Evolutionary conservation across 257 asterid genomes (phyloP), one percentile per base, ranked within the genome.

Genomic region (Solanum piurae): DNA sequence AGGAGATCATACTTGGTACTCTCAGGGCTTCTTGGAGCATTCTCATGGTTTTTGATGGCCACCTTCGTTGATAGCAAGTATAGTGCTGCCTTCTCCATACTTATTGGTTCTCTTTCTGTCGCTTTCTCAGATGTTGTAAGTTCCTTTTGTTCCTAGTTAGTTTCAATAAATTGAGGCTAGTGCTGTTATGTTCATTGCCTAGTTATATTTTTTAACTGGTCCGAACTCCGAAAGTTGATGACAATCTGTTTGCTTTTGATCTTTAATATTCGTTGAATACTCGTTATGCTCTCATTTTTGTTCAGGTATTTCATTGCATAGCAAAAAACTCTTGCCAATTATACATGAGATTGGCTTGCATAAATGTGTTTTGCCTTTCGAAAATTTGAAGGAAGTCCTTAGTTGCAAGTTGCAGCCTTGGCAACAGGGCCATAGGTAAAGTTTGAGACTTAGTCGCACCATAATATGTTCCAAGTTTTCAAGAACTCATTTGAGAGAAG

Each of bases 81-180:
- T 86, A 94, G 95, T 44, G 98, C 95, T 86, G 98, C 98, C 87
- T 95, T 96, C 88, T 97, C 96, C 95, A 97, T 95, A 86, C 93
- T 97, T 91, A 93, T 94, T 86, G 99, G 99, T 86, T 97, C 99
- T 31, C 95, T 97, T 86, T 97, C 99, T 86, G 98, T 97, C 37
- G 99, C 99, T 86, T 94, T 96, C 89, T 96, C 99, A 9, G 99
- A 97, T 87, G 99, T 97, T 38, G 99, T 97, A 92, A 96, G 99
- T 93, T 88, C 80, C 71, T 82, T 25, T 76, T 62, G 69, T 64
- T 73, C 76, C 88, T 88, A 34, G 29, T 33, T 38, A 31, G 73
- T 88, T 49, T 83, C 34, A 40, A 10, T 34, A 84, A 29, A 36
- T 42, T n/a, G 62, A 69, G 42, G 34, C 84, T 36, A 25, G 21